Percentiles rank a stretch among this genome's conserved stretches.
Conservation (phyloP, 306 rosid genomes). For the Fagus sylvatica region DNA sequence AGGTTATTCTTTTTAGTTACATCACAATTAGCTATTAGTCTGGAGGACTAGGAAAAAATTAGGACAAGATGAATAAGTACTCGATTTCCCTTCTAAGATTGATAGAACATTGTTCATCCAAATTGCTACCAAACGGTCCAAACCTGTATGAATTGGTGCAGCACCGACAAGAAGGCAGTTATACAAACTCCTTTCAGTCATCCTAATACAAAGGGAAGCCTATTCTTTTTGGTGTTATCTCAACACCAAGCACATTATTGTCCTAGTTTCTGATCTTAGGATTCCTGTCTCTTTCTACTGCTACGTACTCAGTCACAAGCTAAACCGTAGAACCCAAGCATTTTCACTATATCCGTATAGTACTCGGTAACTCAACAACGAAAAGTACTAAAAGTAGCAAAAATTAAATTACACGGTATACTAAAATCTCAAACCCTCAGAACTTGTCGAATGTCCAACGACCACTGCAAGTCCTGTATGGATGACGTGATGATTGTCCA, state of each 20-base stretch:
- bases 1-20: too few species aligned
- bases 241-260: neutral
- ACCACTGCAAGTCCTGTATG: neutral
- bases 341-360: neutral
- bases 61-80: too few species aligned
- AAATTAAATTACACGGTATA: neutral
- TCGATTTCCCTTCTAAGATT: too few species aligned
- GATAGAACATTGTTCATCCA: too few species aligned
- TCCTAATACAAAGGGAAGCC: too few species aligned
- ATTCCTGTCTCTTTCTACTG: neutral
- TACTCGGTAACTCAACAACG: neutral
- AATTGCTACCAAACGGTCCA: too few species aligned
- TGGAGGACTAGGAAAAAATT: too few species aligned
- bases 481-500: neutral
- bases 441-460: neutral
- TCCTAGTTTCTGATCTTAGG: neutral
- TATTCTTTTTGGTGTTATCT: neutral
- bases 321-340: too few species aligned
- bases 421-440: neutral
- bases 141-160: too few species aligned
- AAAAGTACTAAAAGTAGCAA: neutral
- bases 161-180: too few species aligned
- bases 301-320: neutral
- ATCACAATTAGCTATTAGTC: too few species aligned
- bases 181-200: too few species aligned